Evolutionary conservation across 352 stramenopile species (phyloP).

Genomic region (Phytophthora lateralis): DNA sequence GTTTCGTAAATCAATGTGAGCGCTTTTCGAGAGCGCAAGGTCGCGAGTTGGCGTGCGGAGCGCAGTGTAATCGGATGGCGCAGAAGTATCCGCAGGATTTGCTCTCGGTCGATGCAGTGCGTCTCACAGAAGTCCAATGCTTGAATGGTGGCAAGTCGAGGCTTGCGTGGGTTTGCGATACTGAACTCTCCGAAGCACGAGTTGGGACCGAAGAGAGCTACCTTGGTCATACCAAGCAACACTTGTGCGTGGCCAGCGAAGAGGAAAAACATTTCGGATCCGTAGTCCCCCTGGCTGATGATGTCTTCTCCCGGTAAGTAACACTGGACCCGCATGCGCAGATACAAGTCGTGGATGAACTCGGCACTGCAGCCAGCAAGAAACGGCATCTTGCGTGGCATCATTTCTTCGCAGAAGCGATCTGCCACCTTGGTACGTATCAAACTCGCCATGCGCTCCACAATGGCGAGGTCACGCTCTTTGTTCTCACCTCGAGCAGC

Average conservation of each 20-base stretch:
- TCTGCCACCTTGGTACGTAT: conserved; percentile 76
- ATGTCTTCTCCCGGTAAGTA: conserved; percentile 82
- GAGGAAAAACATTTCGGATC: conserved; percentile 85
- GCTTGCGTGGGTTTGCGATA: conserved; percentile 72
- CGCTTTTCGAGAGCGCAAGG: conserved; percentile 60
- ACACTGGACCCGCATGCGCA: conserved; percentile 73
- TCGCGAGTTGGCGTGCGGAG: conserved; percentile 59
- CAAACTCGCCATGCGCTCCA: conserved; percentile 75
- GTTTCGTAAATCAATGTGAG: conserved; percentile 61
- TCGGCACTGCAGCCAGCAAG: conserved; percentile 73
- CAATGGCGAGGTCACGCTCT: conserved; percentile 59
- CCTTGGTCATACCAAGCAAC: conserved; percentile 61
- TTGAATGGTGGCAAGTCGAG: conserved; percentile 75
- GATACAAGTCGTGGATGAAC: conserved; percentile 83
- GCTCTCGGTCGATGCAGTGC: conserved; percentile 58
- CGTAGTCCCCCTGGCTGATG: conserved; percentile 79
- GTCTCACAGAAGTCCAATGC: conserved; percentile 84
- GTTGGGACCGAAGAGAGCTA: conserved; percentile 70
- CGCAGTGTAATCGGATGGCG: conserved; percentile 63
- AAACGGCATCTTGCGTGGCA: conserved; percentile 71
- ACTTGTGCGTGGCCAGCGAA: conserved; percentile 80
- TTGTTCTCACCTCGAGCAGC: conserved; percentile 72
- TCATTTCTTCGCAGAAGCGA: conserved; percentile 75
- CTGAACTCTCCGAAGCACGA: conserved; percentile 85
- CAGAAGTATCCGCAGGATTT: conserved; percentile 55